phyloP scores from a whole-genome alignment of 768 basidiomycete species.

The Russula vinacea region DNA sequence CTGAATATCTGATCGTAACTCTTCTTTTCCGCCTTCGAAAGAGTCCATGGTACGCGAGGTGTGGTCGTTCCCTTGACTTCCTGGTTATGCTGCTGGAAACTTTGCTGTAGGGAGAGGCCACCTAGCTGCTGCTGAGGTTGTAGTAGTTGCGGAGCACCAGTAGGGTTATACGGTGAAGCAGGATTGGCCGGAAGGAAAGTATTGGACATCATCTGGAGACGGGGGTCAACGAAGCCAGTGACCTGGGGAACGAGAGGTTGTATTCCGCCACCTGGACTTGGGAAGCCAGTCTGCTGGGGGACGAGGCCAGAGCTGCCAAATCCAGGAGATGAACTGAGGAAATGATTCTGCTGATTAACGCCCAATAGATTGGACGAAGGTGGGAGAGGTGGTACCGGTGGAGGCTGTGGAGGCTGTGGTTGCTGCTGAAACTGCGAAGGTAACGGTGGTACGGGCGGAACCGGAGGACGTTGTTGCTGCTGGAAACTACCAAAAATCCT shows the following conservation, averaged over 20 bases:
- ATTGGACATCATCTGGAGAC: slow-evolving; percentile 84
- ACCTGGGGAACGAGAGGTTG: slow-evolving; percentile 62
- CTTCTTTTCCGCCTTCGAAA: slow-evolving; percentile 90
- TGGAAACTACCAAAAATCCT: slow-evolving; percentile 42
- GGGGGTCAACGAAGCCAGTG: slow-evolving; percentile 80
- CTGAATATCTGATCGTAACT: slow-evolving; percentile 95
- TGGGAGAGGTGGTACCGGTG: slow-evolving; percentile 60
- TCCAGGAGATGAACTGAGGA: slow-evolving; percentile 57
- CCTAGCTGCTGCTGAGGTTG: slow-evolving; percentile 43
- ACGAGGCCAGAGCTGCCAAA: slow-evolving; percentile 43
- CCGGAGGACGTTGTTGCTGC: slow-evolving; percentile 39
- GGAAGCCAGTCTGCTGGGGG: slow-evolving; percentile 61
- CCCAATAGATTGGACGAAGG: slow-evolving; percentile 53
- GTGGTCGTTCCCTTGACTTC: slow-evolving; percentile 59
- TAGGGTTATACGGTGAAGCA: slow-evolving; percentile 55
- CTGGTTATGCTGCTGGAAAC: slow-evolving; percentile 85
- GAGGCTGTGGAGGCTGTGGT: slow-evolving; percentile 38
- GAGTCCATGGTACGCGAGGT: slow-evolving; percentile 78
- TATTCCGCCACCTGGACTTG: slow-evolving; percentile 38
- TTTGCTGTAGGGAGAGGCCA: slow-evolving; percentile 68
- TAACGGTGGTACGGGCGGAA: slow-evolving; percentile 30
- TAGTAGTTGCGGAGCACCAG: slow-evolving; percentile 66
- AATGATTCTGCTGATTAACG: slow-evolving; percentile 46
- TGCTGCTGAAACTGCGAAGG: slow-evolving; percentile 40
- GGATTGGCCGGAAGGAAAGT: slow-evolving; percentile 84